A percentile compares a stretch with the other conserved stretches of the same genome.
Evolutionary conservation across 371 early-diverging fungal species (phyloP).

Genomic region (Coemansia sp.): DNA sequence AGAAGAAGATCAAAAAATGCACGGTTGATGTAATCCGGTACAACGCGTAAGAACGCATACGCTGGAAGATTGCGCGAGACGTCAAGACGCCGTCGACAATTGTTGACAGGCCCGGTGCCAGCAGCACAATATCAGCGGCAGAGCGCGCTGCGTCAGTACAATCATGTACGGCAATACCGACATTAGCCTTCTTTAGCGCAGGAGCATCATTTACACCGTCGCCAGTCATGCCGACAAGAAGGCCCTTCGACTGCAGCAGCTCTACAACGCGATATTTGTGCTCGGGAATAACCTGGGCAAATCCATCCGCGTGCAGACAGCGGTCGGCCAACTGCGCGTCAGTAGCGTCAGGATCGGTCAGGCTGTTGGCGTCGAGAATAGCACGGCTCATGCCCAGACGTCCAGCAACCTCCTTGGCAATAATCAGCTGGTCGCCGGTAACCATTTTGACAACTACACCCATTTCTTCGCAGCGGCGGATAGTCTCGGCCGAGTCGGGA

Average conservation of each 20-base stretch:
- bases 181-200: slow-evolving; percentile 78
- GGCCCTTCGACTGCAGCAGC: slow-evolving; percentile 82
- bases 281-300: slow-evolving; percentile 95
- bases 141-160: slow-evolving; percentile 95
- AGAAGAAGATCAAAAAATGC: slow-evolving; percentile 91
- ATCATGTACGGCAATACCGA: slow-evolving; percentile 75
- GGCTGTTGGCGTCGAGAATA: slow-evolving; percentile 72
- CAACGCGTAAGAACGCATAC: slow-evolving; percentile 88
- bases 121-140: slow-evolving; percentile 92
- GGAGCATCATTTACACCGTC: slow-evolving; percentile 94
- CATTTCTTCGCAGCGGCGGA: slow-evolving; percentile 78
- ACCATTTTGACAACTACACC: slow-evolving; percentile 95
- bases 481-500: slow-evolving; percentile 84
- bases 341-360: slow-evolving; percentile 75
- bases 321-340: slow-evolving; percentile 83
- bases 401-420: slow-evolving; percentile 86
- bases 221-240: slow-evolving; percentile 89
- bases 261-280: slow-evolving; percentile 93
- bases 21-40: slow-evolving; percentile 92
- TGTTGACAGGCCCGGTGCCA: slow-evolving; percentile 82
- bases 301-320: slow-evolving; percentile 85
- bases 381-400: slow-evolving; percentile 80
- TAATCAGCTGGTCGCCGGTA: slow-evolving; percentile 92
- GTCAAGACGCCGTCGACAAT: slow-evolving; percentile 83
- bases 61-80: slow-evolving; percentile 89